Conservation (phyloP, 257 asterid species). For the Vinca minor region DNA sequence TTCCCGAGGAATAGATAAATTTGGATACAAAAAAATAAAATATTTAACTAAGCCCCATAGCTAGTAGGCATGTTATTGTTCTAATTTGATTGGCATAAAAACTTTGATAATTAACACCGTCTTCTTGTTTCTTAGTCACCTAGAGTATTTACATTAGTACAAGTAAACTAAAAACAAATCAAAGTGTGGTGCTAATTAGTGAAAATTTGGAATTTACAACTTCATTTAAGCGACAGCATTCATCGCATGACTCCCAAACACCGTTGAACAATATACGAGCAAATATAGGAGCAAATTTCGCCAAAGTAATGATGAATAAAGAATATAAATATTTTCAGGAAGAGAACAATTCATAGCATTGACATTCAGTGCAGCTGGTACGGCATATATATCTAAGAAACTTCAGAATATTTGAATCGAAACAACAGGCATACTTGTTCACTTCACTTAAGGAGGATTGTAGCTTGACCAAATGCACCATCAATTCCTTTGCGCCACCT, state of each 20-base stretch:
- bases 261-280: too few relatives aligned
- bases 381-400: constrained; percentile 7
- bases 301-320: background rate
- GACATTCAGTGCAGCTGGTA: background rate
- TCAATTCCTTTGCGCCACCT: constrained; percentile 79
- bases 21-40: background rate
- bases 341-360: background rate
- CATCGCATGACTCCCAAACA: background rate
- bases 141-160: too few relatives aligned
- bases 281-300: too few relatives aligned
- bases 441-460: constrained; percentile 76
- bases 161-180: too few relatives aligned
- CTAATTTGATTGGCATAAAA: background rate
- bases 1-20: background rate
- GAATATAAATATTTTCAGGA: too few relatives aligned
- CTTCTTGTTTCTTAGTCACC: background rate
- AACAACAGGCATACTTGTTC: constrained; percentile 42
- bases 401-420: constrained; percentile 4
- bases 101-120: too few relatives aligned
- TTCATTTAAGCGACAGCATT: too few relatives aligned
- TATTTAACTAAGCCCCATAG: background rate
- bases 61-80: too few relatives aligned
- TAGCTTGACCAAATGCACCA: constrained; percentile 84
- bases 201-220: too few relatives aligned
- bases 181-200: too few relatives aligned